A percentile compares a stretch with the other conserved stretches of the same genome.
Conservation (phyloP, 768 basidiomycete species). For the Panaeolus cyanescens region DNA sequence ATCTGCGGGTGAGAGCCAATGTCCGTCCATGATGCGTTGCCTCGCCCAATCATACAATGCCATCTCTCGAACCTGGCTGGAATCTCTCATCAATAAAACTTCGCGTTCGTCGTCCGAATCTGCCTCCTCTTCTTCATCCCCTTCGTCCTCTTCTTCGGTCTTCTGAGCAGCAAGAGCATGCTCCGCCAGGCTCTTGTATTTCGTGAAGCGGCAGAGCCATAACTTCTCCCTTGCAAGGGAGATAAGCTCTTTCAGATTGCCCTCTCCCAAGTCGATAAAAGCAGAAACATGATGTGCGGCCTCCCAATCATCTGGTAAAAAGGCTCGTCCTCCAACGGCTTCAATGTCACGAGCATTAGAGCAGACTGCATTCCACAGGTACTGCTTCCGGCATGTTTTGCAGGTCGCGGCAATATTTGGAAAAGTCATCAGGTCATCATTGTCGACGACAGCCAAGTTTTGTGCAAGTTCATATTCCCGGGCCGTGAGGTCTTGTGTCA, state of each 20-base stretch:
- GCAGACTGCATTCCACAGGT: conserved; percentile 63
- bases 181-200: conserved; percentile 63
- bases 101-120: conserved; percentile 48
- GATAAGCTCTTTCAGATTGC: conserved; percentile 62
- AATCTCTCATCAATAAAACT: conserved; percentile 41
- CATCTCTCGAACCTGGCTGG: conserved; percentile 47
- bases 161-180: conserved; percentile 66
- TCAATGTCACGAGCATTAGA: conserved; percentile 50
- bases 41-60: conserved; percentile 76
- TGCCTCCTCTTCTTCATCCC: conserved; percentile 39
- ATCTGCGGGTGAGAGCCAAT: conserved; percentile 77
- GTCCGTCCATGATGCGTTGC: conserved; percentile 69
- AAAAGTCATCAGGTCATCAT: conserved; percentile 74
- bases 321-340: conserved; percentile 51
- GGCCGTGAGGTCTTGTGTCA: conserved; percentile 23
- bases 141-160: conserved; percentile 28
- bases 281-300: conserved; percentile 65
- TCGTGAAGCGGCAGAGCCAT: conserved; percentile 69
- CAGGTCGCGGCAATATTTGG: conserved; percentile 69
- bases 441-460: conserved; percentile 57
- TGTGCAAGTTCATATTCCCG: conserved; percentile 22
- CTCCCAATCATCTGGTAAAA: conserved; percentile 59
- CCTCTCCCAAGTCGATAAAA: conserved; percentile 77
- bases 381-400: conserved; percentile 63
- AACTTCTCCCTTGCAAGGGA: conserved; percentile 65